Conservation (phyloP, 805 yeast genomes). For the Yamadazyma endophytica region DNA sequence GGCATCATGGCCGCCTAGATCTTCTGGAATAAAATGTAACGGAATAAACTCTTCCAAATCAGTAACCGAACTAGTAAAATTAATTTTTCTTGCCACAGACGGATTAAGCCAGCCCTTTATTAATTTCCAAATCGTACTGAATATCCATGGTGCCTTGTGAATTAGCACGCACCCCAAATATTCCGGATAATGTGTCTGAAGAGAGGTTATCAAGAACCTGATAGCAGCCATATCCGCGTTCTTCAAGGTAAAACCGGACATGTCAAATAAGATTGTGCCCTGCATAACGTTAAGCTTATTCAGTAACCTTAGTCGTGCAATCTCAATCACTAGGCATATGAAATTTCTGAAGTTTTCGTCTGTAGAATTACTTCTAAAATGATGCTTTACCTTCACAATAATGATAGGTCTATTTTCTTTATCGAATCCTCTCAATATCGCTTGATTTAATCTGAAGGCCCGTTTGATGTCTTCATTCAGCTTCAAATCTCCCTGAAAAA, state of each 20-base stretch:
- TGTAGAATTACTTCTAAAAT: conserved; percentile 44
- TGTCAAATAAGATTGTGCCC: conserved; percentile 69
- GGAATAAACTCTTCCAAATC: conserved; percentile 64
- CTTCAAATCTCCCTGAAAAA: conserved; percentile 66
- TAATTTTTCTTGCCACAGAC: conserved; percentile 83
- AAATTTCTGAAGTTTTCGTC: conserved; percentile 67
- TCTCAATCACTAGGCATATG: conserved; percentile 72
- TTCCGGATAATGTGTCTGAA: conserved; percentile 95
- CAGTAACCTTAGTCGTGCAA: conserved; percentile 58
- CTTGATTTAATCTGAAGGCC: conserved; percentile 61
- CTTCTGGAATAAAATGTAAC: conserved; percentile 52
- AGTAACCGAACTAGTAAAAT: conserved; percentile 63
- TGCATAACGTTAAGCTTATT: conserved; percentile 60
- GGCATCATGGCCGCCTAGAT: conserved; percentile 67
- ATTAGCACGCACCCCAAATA: conserved; percentile 76
- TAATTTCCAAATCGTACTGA: conserved; percentile 86
- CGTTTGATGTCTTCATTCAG: conserved; percentile 38
- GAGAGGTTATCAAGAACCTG: conserved; percentile 75
- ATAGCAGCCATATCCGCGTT: conserved; percentile 91
- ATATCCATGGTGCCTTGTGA: conserved; percentile 95
- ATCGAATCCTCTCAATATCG: conserved; percentile 70
- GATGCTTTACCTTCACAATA: conserved; percentile 70
- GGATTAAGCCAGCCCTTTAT: conserved; percentile 92
- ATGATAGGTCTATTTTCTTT: conserved; percentile 71
- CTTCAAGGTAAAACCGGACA: conserved; percentile 74